Conservation (phyloP, 75 land plant genomes). For the Sequoia sempervirens region DNA sequence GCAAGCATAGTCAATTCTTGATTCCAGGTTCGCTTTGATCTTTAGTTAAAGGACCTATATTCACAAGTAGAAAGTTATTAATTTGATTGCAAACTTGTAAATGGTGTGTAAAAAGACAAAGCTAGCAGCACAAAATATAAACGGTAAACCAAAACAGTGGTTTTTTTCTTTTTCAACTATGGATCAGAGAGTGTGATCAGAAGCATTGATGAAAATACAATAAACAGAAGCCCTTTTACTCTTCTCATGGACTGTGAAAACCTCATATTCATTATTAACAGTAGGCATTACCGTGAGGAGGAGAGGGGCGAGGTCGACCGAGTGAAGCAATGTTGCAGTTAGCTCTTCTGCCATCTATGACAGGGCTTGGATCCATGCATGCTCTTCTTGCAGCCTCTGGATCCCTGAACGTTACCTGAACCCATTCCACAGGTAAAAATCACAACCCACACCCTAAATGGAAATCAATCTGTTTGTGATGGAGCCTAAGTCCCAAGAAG, state of each 20-base stretch:
- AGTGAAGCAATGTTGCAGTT: conserved; percentile 84
- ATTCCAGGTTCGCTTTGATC: background rate
- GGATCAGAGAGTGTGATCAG: too few relatives aligned
- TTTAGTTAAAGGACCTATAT: background rate
- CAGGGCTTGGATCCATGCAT: conserved; percentile 67
- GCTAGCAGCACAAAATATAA: too few relatives aligned
- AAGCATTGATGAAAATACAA: background rate
- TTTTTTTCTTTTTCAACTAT: too few relatives aligned
- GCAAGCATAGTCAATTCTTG: background rate
- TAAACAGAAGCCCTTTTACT: background rate
- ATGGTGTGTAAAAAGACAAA: background rate
- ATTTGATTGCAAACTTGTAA: background rate
- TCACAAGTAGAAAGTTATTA: background rate
- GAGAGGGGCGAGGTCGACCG: conserved; percentile 62
- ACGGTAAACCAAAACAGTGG: too few relatives aligned
- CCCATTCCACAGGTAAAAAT: background rate
- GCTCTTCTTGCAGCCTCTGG: conserved; percentile 82
- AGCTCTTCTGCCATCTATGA: conserved; percentile 82
- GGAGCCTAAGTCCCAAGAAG: background rate
- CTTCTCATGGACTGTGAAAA: too few relatives aligned
- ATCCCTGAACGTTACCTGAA: conserved; percentile 84
- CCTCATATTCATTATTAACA: background rate
- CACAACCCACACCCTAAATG: background rate
- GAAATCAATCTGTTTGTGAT: background rate
- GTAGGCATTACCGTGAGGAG: conserved; percentile 24